phyloP scores from a whole-genome alignment of 495 filamentous ascomycete genomes.

The Podospora anserina region DNA sequence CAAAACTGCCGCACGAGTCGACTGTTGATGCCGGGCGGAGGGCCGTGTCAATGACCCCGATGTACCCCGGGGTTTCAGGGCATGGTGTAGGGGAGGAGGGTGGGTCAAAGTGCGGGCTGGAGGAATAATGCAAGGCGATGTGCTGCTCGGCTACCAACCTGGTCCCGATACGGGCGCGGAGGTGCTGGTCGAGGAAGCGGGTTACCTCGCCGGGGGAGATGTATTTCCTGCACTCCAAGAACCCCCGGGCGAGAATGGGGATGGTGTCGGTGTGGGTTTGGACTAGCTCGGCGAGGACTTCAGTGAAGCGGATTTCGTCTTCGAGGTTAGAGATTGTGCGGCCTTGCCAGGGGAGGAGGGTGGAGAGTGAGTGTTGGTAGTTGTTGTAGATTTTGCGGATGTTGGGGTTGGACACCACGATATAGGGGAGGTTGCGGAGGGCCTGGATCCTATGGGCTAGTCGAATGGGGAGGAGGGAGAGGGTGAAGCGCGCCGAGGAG shows the following conservation, averaged over 20 bases:
- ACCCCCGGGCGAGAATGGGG: constrained; percentile 83
- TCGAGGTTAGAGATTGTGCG: constrained; percentile 73
- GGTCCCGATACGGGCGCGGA: constrained; percentile 91
- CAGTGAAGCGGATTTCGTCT: constrained; percentile 85
- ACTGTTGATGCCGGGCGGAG: constrained; percentile 78
- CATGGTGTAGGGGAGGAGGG: constrained; percentile 41
- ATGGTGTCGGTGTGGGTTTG: constrained; percentile 93
- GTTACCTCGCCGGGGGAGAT: constrained; percentile 77
- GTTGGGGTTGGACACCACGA: constrained; percentile 93
- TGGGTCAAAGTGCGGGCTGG: constrained; percentile 61
- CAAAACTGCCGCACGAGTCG: constrained; percentile 78
- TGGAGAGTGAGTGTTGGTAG: constrained; percentile 87
- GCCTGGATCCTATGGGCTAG: constrained; percentile 91
- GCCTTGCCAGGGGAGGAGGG: constrained; percentile 78
- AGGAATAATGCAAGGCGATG: constrained; percentile 85
- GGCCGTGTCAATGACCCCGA: constrained; percentile 95
- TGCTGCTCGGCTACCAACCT: constrained; percentile 95
- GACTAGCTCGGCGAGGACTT: constrained; percentile 88
- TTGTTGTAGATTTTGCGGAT: constrained; percentile 91
- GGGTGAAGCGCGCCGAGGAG: constrained; percentile 88
- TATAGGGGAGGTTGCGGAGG: constrained; percentile 89
- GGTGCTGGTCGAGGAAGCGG: constrained; percentile 86
- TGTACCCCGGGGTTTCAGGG: constrained; percentile 65
- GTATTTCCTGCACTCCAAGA: constrained; percentile 87
- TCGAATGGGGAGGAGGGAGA: constrained; percentile 87